Evolutionary conservation across 306 rosid species (phyloP).

Genomic region (Cajanus cajan): DNA sequence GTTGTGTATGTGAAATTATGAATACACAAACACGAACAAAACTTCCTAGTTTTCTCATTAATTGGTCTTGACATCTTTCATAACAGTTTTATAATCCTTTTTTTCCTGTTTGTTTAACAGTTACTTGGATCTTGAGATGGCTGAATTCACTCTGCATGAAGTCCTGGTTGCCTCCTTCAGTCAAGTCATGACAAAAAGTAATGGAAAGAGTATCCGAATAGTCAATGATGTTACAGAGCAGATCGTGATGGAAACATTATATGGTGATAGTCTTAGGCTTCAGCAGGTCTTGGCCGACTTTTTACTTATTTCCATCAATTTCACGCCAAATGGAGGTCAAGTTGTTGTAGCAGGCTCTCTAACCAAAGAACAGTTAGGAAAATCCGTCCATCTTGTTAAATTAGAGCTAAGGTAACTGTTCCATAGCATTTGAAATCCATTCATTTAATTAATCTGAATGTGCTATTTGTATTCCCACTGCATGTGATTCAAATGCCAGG

Average conservation of each 20-base stretch:
- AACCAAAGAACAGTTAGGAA: conserved; percentile 71
- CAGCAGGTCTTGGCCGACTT: conserved; percentile 88
- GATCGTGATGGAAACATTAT: conserved; percentile 54
- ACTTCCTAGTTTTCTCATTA: neutral
- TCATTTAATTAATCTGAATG: neutral
- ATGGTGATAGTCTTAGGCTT: conserved; percentile 83
- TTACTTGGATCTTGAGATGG: conserved; percentile 87
- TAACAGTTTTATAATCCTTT: conserved; percentile 14
- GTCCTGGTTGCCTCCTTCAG: conserved; percentile 68
- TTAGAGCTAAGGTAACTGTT: conserved; percentile 70
- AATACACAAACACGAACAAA: neutral
- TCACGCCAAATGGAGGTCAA: conserved; percentile 66
- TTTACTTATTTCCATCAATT: conserved; percentile 57
- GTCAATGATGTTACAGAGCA: conserved; percentile 65
- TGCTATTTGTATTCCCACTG: neutral
- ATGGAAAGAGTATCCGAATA: conserved; percentile 51
- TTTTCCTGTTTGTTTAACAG: conserved; percentile 42
- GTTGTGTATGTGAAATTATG: neutral
- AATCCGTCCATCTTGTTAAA: conserved; percentile 80
- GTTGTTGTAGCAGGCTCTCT: conserved; percentile 57
- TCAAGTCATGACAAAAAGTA: conserved; percentile 72
- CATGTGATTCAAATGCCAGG: neutral
- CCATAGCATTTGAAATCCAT: neutral
- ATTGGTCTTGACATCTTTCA: conserved; percentile 8
- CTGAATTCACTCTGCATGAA: conserved; percentile 75